Evolutionary conservation across 192 early-diverging fungal species (phyloP).

Genomic region (Thamnidium elegans): DNA sequence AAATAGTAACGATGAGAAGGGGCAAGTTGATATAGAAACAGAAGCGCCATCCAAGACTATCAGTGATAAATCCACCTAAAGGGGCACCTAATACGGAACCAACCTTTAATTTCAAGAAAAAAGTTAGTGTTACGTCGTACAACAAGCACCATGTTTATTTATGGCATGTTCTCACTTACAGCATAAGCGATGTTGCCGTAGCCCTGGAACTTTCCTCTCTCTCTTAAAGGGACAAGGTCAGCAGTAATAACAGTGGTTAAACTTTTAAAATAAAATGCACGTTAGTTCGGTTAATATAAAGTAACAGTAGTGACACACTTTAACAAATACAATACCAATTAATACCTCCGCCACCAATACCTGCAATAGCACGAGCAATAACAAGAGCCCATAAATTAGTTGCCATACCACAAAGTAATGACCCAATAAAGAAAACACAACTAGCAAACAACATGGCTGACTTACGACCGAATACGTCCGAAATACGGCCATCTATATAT

Average conservation of each 20-base stretch:
- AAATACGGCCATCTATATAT: constrained; percentile 45
- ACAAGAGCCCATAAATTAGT: constrained; percentile 50
- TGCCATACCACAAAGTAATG: constrained; percentile 62
- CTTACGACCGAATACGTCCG: constrained; percentile 83
- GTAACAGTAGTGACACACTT: too few species aligned
- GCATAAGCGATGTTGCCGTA: constrained; percentile 28
- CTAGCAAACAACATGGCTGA: constrained; percentile 55
- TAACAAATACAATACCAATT: constrained; percentile 17
- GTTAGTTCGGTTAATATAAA: too few species aligned
- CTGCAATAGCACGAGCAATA: constrained; percentile 65
- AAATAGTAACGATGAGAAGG: constrained; percentile 49
- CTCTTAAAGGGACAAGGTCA: constrained; percentile 65
- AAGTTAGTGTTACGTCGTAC: background rate
- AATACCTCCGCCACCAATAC: constrained; percentile 66
- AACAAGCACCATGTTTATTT: background rate
- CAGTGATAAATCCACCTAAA: constrained; percentile 65
- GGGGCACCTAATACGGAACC: constrained; percentile 68
- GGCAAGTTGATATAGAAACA: constrained; percentile 84
- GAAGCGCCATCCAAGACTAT: constrained; percentile 55
- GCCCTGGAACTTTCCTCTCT: constrained; percentile 64
- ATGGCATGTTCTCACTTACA: constrained; percentile 1
- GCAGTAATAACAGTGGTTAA: constrained; percentile 69
- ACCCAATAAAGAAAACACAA: constrained; percentile 64
- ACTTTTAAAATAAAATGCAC: background rate
- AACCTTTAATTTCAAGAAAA: constrained; percentile 1